Conservation (phyloP, 805 yeast genomes). For the Wickerhamomyces alni region DNA sequence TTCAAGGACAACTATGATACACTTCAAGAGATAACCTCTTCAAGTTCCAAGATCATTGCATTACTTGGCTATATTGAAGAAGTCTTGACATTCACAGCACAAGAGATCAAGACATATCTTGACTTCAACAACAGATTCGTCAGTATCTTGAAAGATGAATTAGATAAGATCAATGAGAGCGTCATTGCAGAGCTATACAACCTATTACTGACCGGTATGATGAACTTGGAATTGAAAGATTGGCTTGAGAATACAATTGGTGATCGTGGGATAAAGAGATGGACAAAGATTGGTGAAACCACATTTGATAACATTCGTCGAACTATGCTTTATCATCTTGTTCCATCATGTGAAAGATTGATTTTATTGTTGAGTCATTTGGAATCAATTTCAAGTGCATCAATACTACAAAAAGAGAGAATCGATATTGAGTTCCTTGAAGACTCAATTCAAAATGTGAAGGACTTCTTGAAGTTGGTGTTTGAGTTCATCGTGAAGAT, state of each 20-base stretch:
- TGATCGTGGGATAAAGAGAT: constrained; percentile 54
- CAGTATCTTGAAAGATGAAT: constrained; percentile 30
- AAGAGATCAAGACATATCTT: constrained; percentile 29
- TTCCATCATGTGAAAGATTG: constrained; percentile 52
- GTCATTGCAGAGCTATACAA: constrained; percentile 39
- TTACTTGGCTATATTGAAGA: constrained; percentile 29
- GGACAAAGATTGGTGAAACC: constrained; percentile 44
- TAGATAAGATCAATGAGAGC: constrained; percentile 19
- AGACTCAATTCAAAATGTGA: constrained; percentile 9
- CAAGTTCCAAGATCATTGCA: constrained; percentile 18
- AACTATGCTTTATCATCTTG: constrained; percentile 39
- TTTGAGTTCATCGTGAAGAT: constrained; percentile 34
- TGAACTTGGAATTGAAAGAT: constrained; percentile 42
- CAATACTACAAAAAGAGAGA: constrained; percentile 1
- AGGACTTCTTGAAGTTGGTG: constrained; percentile 23
- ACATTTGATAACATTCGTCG: constrained; percentile 47
- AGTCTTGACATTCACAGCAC: constrained; percentile 22
- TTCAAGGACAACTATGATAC: constrained; percentile 8
- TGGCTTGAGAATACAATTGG: constrained; percentile 65
- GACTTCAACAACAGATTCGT: constrained; percentile 32
- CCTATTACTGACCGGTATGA: constrained; percentile 46
- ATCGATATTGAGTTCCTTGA: constrained; percentile 6
- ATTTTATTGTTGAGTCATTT: constrained; percentile 40
- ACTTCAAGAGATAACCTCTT: constrained; percentile 11
- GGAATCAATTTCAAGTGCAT: constrained; percentile 33